These are phyloP conservation scores for Candida pini DNA, from an alignment of 805 yeast genomes.

Conservation along the genomic window DNA sequence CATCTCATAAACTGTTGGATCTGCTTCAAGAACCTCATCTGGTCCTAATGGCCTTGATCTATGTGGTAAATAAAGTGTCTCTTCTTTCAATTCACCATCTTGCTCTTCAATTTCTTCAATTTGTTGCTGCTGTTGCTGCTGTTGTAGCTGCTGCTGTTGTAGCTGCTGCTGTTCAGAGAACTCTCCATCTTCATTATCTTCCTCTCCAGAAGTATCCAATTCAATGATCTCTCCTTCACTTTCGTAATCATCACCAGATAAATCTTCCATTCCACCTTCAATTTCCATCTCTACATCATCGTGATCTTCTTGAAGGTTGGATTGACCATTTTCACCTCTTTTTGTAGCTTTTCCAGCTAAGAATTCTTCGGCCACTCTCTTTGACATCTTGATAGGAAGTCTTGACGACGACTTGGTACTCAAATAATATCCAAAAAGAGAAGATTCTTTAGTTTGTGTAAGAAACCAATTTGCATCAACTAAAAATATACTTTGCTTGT, in stretches of 20 bases:
- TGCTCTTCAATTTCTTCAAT: slow-evolving; percentile 35
- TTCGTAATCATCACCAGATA: slow-evolving; percentile 87
- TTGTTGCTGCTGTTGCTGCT: slow-evolving; percentile 24
- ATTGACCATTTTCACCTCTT: slow-evolving; percentile 11
- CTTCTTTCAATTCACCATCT: slow-evolving; percentile 18
- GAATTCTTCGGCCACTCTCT: slow-evolving; percentile 27
- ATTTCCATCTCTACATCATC: slow-evolving; percentile 58
- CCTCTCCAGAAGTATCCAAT: slow-evolving; percentile 56
- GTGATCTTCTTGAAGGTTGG: slow-evolving; percentile 22
- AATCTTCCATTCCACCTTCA: slow-evolving; percentile 70
- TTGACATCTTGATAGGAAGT: slow-evolving; percentile 22
- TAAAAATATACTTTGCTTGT: slow-evolving; percentile 4
- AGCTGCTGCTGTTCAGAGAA: slow-evolving; percentile 11
- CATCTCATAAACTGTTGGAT: slow-evolving; percentile 95
- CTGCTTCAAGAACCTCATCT: slow-evolving; percentile 94
- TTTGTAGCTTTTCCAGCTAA: slow-evolving; percentile 13
- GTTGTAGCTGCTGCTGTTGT: slow-evolving; percentile 11
- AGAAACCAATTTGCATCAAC: background rate
- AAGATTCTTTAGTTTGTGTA: background rate
- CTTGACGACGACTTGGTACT: no score
- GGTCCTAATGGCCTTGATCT: slow-evolving; percentile 87
- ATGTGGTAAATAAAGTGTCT: slow-evolving; percentile 76
- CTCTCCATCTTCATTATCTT: slow-evolving; percentile 37
- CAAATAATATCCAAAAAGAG: background rate
- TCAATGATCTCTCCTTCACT: slow-evolving; percentile 88